Evolutionary conservation across 2,329 filamentous ascomycete species (phyloP).

Genomic region (Trichophyton simii): DNA sequence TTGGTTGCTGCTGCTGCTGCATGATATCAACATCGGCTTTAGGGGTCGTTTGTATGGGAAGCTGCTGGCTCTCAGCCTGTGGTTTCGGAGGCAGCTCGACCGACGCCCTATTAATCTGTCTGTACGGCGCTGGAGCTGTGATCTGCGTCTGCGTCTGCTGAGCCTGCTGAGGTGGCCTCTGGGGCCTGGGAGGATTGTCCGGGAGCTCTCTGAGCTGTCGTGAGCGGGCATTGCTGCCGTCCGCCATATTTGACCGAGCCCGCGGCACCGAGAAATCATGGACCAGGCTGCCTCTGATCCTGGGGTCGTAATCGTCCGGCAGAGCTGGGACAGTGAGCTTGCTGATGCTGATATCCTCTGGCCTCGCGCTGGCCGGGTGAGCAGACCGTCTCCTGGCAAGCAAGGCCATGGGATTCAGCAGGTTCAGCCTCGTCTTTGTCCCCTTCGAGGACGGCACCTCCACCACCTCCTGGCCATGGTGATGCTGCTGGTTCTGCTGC

Average conservation of each 20-base stretch:
- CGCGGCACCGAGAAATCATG: constrained; percentile 54
- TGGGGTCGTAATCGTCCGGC: constrained; percentile 50
- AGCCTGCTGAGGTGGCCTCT: neutral
- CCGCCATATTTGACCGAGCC: constrained; percentile 22
- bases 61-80: neutral
- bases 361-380: constrained; percentile 36
- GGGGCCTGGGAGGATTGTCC: neutral
- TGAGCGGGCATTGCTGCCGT: constrained; percentile 10
- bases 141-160: neutral
- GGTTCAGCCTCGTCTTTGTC: constrained; percentile 41
- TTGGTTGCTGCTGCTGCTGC: neutral
- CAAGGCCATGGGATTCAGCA: constrained; percentile 50
- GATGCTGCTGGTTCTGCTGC: neutral
- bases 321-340: constrained; percentile 39
- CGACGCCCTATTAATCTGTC: neutral
- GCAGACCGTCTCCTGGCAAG: constrained; percentile 45
- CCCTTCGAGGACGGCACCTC: neutral
- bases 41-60: neutral
- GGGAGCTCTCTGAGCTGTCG: constrained; percentile 20
- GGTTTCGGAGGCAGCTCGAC: neutral
- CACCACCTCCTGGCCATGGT: neutral
- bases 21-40: neutral
- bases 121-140: neutral
- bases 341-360: constrained; percentile 41
- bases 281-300: constrained; percentile 50